Conservation (phyloP, 192 early-diverging fungal genomes). For the Pilaira anomala region DNA sequence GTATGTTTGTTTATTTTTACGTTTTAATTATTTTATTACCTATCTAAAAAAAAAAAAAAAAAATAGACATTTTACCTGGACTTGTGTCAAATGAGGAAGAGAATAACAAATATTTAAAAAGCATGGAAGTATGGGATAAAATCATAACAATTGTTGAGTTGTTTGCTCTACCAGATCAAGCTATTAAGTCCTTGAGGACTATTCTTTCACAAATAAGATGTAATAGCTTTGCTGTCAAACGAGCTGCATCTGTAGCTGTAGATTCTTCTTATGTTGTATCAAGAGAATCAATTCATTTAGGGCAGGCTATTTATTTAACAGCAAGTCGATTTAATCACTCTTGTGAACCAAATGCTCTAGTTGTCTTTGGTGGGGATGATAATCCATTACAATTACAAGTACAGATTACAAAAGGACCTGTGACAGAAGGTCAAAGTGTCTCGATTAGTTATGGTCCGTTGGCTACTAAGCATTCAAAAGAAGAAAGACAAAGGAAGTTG, state of each 20-base stretch:
- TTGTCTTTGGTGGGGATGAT: conserved; percentile 3
- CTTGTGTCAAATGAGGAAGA: conserved; percentile 12
- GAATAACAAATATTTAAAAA: not conserved
- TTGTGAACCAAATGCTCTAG: conserved; percentile 22
- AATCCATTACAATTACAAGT: not conserved
- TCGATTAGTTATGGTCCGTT: conserved; percentile 27
- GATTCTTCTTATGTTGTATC: not conserved
- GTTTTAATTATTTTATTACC: not conserved
- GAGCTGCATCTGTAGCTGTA: not conserved
- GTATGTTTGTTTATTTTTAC: not conserved
- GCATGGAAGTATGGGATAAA: not conserved
- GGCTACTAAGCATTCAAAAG: not conserved
- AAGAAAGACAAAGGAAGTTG: conserved; percentile 12
- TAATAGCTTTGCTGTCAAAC: conserved; percentile 23
- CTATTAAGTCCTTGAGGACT: conserved; percentile 1
- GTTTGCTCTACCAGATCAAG: not conserved
- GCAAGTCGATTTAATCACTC: conserved; percentile 25
- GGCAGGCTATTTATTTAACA: conserved; percentile 15
- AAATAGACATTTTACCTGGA: conserved; percentile 3
- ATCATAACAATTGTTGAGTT: not conserved
- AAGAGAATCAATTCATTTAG: not conserved
- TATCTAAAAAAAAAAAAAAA: not conserved
- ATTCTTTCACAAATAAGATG: conserved; percentile 26
- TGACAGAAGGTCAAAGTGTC: not conserved
- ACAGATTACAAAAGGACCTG: not conserved